Percentiles rank a stretch among this genome's conserved stretches.
These are phyloP conservation scores for Cercophora samala DNA, from an alignment of 495 filamentous ascomycete genomes.

Conservation along the genomic window DNA sequence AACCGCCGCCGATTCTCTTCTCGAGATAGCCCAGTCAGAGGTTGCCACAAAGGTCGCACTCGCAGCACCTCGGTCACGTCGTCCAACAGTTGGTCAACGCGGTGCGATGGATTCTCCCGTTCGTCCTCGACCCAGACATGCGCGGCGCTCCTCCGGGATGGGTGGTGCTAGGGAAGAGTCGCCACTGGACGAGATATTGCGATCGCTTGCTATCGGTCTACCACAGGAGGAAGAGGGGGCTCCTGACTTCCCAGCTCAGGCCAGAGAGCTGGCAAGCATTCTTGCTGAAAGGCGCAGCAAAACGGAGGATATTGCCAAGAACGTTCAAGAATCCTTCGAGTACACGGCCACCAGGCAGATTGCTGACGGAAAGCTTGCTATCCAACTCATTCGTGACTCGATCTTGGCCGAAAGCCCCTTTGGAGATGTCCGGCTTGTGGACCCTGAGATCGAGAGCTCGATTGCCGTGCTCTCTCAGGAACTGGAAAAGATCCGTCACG, in stretches of 20 bases:
- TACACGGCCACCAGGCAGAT: slow-evolving; percentile 34
- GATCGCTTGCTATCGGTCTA: slow-evolving; percentile 31
- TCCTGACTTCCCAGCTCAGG: slow-evolving; percentile 16
- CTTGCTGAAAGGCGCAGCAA: slow-evolving; percentile 36
- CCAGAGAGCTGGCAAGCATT: slow-evolving; percentile 19
- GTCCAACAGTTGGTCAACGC: slow-evolving; percentile 12
- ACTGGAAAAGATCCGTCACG: slow-evolving; percentile 30
- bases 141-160: slow-evolving; percentile 32
- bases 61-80: slow-evolving; percentile 7
- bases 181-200: slow-evolving; percentile 34
- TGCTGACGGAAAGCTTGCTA: slow-evolving; percentile 37
- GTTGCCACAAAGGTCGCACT: slow-evolving; percentile 16
- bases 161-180: slow-evolving; percentile 23
- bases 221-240: slow-evolving; percentile 22
- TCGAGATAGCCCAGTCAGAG: slow-evolving; percentile 28
- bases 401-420: slow-evolving; percentile 43
- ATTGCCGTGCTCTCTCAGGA: slow-evolving; percentile 39
- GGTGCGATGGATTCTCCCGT: slow-evolving; percentile 25
- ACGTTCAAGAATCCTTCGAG: slow-evolving; percentile 42
- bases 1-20: slow-evolving; percentile 27
- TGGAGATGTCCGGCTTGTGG: slow-evolving; percentile 37
- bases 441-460: slow-evolving; percentile 39
- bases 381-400: slow-evolving; percentile 42
- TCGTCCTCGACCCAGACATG: slow-evolving; percentile 24
- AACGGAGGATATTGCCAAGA: slow-evolving; percentile 34